Evolutionary conservation across 2,329 filamentous ascomycete species (phyloP), one percentile per base, ranked within the genome.

Genomic region (Xylariaceae sp.): DNA sequence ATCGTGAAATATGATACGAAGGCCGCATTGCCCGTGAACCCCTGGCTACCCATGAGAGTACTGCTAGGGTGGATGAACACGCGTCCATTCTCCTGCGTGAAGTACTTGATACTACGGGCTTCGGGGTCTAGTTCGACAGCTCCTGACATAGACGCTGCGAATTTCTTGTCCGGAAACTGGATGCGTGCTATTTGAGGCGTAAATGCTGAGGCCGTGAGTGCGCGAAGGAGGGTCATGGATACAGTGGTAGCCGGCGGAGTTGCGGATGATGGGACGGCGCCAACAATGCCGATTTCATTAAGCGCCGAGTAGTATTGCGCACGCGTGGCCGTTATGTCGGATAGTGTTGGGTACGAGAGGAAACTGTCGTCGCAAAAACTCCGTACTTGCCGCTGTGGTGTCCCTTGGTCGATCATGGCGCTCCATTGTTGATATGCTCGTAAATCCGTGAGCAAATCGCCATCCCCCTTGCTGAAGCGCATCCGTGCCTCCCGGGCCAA

Each of bases 91-190:
- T 91, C 88, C 66, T 89, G 86, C 62, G 88, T 89, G 72, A 90
- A 97, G 74, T 91, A 99, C 69, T 91, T 94, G 72, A 99, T 96
- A 2, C 87, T 89, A 51, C 85, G 81, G 3, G 92, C 92, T 71
- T 97, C 92, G 0, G 92, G 92, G 67, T 99, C 94, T 5, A 96
- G 78, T 69, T 94, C 92, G 1, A 97, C 89, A 0, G 94, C 89
- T 6, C 94, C 94, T 1, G 89, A 89, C 60, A 95, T 83, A 2
- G 89, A 90, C 37, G 86, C 84, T 9, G 89, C 88, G 71, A 95
- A 99, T 71, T 96, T 97, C 76, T 95, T 95, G 73, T 96, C 90
- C 0, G 94, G 94, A 63, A 96, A 89, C 61, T 91, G 87, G 67
- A 99, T 96, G 51, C 91, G 84, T 11, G 91, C 91, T 60, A 96